phyloP scores from a whole-genome alignment of 1,139 yeast species.

The Pichia sp. region DNA sequence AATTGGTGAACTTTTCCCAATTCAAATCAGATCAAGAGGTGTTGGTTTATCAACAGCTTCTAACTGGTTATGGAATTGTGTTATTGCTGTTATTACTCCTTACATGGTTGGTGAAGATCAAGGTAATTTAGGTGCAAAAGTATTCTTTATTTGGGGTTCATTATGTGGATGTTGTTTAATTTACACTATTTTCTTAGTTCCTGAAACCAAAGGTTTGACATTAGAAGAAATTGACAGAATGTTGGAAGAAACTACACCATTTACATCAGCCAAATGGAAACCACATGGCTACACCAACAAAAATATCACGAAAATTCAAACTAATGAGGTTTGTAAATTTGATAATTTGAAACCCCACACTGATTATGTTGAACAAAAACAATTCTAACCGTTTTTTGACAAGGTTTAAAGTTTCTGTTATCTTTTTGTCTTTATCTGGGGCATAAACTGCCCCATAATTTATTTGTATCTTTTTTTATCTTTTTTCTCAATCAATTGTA shows the following conservation, averaged over 20 bases:
- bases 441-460: no score
- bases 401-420: no score
- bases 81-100: slow-evolving; percentile 33
- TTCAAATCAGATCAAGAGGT: slow-evolving; percentile 49
- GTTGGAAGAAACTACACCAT: slow-evolving; percentile 31
- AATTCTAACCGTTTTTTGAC: no score
- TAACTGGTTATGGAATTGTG: slow-evolving; percentile 37
- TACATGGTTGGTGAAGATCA: slow-evolving; percentile 50
- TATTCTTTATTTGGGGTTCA: slow-evolving; percentile 70
- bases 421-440: no score
- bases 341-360: no score
- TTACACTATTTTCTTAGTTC: slow-evolving; percentile 44
- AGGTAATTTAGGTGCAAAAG: slow-evolving; percentile 60
- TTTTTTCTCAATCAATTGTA: no score
- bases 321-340: no score
- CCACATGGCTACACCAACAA: no score
- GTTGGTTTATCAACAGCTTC: slow-evolving; percentile 33
- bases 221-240: slow-evolving; percentile 50
- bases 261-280: slow-evolving; percentile 29
- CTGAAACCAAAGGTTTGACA: slow-evolving; percentile 51
- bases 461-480: no score
- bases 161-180: slow-evolving; percentile 32
- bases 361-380: no score
- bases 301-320: no score
- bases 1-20: slow-evolving; percentile 53